These are phyloP conservation scores for Prunus fruticosa DNA, from an alignment of 306 rosid genomes.

Conservation along the genomic window DNA sequence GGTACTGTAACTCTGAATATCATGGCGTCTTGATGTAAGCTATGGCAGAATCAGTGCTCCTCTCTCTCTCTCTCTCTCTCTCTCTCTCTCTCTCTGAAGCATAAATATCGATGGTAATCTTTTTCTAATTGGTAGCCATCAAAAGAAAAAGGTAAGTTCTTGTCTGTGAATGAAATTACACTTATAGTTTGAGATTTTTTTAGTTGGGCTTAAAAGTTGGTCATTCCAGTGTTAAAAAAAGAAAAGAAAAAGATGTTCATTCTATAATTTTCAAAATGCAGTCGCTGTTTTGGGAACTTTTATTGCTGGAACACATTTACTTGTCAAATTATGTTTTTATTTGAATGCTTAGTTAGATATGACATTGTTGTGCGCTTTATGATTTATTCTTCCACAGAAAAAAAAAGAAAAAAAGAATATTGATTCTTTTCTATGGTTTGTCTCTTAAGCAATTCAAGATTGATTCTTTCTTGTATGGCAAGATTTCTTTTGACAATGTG, in stretches of 20 bases:
- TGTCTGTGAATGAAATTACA: neutral
- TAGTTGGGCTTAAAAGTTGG: neutral
- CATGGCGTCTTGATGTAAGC: no score
- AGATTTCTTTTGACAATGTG: neutral
- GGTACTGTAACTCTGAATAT: no score
- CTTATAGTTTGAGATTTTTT: neutral
- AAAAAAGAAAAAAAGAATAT: neutral
- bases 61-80: no score
- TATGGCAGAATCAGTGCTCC: no score
- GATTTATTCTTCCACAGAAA: neutral
- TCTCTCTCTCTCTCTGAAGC: constrained; percentile 37
- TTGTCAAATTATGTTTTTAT: neutral
- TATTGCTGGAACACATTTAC: neutral
- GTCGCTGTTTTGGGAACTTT: neutral
- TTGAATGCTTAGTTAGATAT: neutral
- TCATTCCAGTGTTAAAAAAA: neutral
- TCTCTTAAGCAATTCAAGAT: no score
- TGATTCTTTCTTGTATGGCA: neutral
- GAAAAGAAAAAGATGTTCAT: neutral
- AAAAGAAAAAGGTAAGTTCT: constrained; percentile 37
- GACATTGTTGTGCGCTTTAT: neutral
- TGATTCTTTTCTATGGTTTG: neutral
- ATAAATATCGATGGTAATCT: constrained; percentile 50
- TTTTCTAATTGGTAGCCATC: constrained; percentile 60
- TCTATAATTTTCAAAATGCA: neutral